These are phyloP conservation scores for Lentinus tigrinus DNA, from an alignment of 768 basidiomycete species.

Conservation along the genomic window DNA sequence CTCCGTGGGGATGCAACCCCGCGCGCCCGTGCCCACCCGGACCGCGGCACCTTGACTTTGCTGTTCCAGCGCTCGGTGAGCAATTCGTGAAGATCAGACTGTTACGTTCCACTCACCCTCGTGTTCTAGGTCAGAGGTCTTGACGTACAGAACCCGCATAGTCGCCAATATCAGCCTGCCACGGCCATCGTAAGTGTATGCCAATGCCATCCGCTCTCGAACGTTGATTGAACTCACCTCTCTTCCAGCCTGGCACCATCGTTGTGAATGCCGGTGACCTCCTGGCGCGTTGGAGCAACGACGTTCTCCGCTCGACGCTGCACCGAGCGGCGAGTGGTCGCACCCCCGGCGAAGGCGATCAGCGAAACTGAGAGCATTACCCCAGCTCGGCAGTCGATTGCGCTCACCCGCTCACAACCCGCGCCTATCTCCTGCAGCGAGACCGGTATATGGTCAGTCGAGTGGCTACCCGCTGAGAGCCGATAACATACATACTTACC, in stretches of 20 bases:
- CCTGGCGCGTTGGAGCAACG: slow-evolving; percentile 81
- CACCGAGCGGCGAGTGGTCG: slow-evolving; percentile 85
- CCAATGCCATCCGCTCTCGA: not conserved
- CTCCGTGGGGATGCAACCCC: slow-evolving; percentile 67
- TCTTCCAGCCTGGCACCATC: slow-evolving; percentile 67
- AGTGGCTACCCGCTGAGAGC: too few relatives aligned
- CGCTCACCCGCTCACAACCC: too few relatives aligned
- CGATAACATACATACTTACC: too few relatives aligned
- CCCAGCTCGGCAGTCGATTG: slow-evolving; percentile 73
- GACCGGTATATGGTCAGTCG: too few relatives aligned
- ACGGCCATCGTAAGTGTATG: slow-evolving; percentile 62
- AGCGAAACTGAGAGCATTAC: slow-evolving; percentile 53
- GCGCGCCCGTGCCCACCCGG: slow-evolving; percentile 82
- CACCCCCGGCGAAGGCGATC: slow-evolving; percentile 54
- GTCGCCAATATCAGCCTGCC: slow-evolving; percentile 67
- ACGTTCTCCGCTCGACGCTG: slow-evolving; percentile 73
- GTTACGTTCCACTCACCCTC: slow-evolving; percentile 44
- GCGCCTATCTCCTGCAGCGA: too few relatives aligned
- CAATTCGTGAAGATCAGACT: not conserved
- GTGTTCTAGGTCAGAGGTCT: slow-evolving; percentile 71
- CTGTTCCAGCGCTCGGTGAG: slow-evolving; percentile 11
- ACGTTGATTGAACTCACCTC: not conserved
- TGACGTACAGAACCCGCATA: slow-evolving; percentile 80
- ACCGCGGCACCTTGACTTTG: slow-evolving; percentile 31
- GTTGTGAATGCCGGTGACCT: slow-evolving; percentile 84